Percentiles rank a stretch among this genome's conserved stretches.
Conservation (phyloP, 202 grass and related monocot genomes). For the Brachypodium distachyon region DNA sequence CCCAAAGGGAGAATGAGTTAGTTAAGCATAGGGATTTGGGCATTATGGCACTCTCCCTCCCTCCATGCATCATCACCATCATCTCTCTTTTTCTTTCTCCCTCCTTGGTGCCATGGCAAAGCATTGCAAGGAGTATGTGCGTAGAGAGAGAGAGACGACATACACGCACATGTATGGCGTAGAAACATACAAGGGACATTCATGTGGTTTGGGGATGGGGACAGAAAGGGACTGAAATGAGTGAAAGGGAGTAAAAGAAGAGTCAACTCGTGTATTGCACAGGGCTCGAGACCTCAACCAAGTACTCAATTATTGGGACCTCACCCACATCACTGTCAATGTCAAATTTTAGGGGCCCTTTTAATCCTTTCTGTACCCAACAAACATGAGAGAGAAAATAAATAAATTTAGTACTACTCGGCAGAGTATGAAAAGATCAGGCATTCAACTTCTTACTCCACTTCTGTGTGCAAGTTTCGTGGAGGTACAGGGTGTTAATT, state of each 20-base stretch:
- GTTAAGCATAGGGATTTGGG: slow-evolving; percentile 89
- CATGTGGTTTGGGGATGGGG: slow-evolving; percentile 54
- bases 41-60: slow-evolving; percentile 34
- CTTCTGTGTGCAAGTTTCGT: neutral
- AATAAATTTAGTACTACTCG: neutral
- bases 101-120: neutral
- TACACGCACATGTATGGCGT: neutral
- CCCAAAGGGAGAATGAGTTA: slow-evolving; percentile 54
- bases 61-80: neutral
- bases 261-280: slow-evolving; percentile 88
- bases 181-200: slow-evolving; percentile 36
- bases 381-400: neutral
- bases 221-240: slow-evolving; percentile 86
- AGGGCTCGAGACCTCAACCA: slow-evolving; percentile 73
- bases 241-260: slow-evolving; percentile 73
- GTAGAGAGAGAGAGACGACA: neutral
- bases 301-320: slow-evolving; percentile 67
- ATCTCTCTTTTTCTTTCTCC: neutral
- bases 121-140: slow-evolving; percentile 16
- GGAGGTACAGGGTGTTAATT: neutral
- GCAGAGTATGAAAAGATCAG: neutral
- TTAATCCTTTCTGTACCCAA: slow-evolving; percentile 39
- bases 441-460: neutral
- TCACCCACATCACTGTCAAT: slow-evolving; percentile 49
- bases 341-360: slow-evolving; percentile 36